Conservation (phyloP, 2,329 filamentous ascomycete species). For the Cytospora schulzeri region DNA sequence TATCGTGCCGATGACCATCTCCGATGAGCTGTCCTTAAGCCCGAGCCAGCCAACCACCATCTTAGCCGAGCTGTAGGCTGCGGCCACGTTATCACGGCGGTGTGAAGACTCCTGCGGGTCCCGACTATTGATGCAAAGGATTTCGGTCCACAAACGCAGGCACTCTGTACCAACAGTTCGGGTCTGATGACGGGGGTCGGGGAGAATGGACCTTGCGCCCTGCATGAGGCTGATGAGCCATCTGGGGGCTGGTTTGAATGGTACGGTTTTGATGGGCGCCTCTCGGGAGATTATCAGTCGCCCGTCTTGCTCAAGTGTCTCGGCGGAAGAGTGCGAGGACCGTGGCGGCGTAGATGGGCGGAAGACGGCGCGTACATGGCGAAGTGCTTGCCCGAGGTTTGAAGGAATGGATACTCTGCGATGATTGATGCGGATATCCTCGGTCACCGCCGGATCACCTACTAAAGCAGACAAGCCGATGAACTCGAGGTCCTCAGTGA, state of each 20-base stretch:
- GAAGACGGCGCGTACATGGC: conserved; percentile 39
- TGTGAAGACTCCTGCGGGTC: conserved; percentile 5
- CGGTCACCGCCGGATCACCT: conserved; percentile 35
- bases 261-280: neutral
- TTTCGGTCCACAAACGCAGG: conserved; percentile 25
- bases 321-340: neutral
- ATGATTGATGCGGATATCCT: conserved; percentile 34
- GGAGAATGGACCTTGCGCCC: neutral
- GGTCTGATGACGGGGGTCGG: neutral
- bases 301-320: conserved; percentile 24
- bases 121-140: conserved; percentile 16
- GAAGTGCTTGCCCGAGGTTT: conserved; percentile 36
- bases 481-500: conserved; percentile 34
- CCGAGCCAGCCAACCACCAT: conserved; percentile 22
- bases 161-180: conserved; percentile 8
- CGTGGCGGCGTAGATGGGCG: conserved; percentile 22
- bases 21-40: neutral
- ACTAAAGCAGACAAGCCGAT: conserved; percentile 38
- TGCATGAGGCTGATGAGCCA: neutral
- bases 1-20: neutral
- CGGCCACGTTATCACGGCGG: neutral
- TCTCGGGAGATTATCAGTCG: conserved; percentile 28
- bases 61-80: conserved; percentile 5
- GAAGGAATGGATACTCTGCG: conserved; percentile 34
- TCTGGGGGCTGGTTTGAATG: neutral